Base-by-base conservation (phyloP, 208 protist genomes). In the Leishmania martiniquensis region DNA sequence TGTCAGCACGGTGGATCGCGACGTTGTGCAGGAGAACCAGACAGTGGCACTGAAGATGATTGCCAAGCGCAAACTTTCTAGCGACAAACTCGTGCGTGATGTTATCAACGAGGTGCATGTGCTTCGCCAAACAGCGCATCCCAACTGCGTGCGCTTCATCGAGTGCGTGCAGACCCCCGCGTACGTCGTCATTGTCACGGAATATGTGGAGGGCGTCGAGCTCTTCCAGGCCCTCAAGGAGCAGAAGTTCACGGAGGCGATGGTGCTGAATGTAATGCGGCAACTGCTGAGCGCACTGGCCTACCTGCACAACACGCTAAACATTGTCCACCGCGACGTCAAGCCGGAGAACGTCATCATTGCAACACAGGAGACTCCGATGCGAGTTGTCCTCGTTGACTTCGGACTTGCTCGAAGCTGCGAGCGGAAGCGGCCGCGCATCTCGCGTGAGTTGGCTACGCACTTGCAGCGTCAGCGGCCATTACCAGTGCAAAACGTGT, bases 311-410 rank as follows among this genome's bases (percentile, higher is more conserved):
- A 78, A 82, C 60, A 87, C 79, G 1, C 80, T 92, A 29, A 76
- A 83, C 52, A 83, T 98, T 45, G 93, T 98, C 29, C 94, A 98
- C 75, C 89, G 94, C 15, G 94, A 98, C 75, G 85, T 98, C 4
- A 98, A 98, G 75, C 92, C 94, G 1, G 91, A 96, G 71, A 98
- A 98, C 82, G 85, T 98, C 44, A 77, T 98, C 63, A 78, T 98
- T 22, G 76, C 83, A 10, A 83, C 82, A 2, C 67, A 76, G 13
- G 72, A 85, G 75, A 72, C 79, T 37, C 86, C 32, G n/a, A 72
- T 59, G 15, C 85, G 90, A 22, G 87, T 96, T 29, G 92, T 89
- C 6, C 79, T 97, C 7, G 92, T 97, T 4, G 94, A 97, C 77
- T 97, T 97, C 83, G 94, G 94, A 1, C 85, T 97, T 37, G 89